A percentile compares a stretch with the other conserved stretches of the same genome.
Conservation (phyloP, 208 protist genomes). For the Herpetomonas tarakana region DNA sequence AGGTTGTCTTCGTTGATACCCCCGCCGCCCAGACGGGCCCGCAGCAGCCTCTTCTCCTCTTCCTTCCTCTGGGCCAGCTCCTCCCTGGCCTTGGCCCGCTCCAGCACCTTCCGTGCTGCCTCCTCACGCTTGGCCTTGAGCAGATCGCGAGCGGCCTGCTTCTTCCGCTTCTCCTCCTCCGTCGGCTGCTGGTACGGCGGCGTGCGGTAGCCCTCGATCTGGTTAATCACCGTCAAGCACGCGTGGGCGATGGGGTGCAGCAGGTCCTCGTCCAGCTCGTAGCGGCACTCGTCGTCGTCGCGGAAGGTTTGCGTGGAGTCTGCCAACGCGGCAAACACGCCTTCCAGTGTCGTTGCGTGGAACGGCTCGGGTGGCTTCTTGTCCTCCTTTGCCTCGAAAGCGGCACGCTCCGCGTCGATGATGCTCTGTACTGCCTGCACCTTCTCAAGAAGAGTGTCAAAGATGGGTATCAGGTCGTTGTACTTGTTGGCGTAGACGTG, state of each 20-base stretch:
- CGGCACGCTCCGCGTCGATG: conserved; percentile 49
- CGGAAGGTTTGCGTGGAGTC: conserved; percentile 46
- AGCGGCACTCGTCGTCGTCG: conserved; percentile 71
- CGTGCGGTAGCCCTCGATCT: conserved; percentile 82
- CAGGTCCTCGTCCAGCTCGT: conserved; percentile 85
- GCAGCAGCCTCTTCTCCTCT: conserved; percentile 60
- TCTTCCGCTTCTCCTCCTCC: conserved; percentile 46
- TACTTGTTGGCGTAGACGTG: conserved; percentile 74
- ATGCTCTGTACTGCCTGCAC: conserved; percentile 43
- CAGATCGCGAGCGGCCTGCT: conserved; percentile 48
- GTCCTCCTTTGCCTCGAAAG: conserved; percentile 42
- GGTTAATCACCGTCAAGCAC: conserved; percentile 66
- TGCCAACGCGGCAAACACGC: conserved; percentile 30
- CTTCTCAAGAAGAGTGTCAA: conserved; percentile 49
- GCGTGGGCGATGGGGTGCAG: conserved; percentile 84
- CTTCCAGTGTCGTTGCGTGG: conserved; percentile 45
- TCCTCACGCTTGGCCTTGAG: conserved; percentile 66
- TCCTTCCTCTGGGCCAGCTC: conserved; percentile 47
- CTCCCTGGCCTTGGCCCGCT: conserved; percentile 45
- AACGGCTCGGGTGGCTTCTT: conserved; percentile 57
- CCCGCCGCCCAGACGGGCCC: conserved; percentile 34
- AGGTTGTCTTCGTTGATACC: conserved; percentile 25
- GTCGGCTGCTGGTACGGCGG: conserved; percentile 45
- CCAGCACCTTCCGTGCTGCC: conserved; percentile 31
- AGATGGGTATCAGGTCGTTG: conserved; percentile 75